Percentiles rank a stretch among this genome's conserved stretches.
Evolutionary conservation across 352 stramenopile species (phyloP).

Genomic region (Phytophthora pluvialis): DNA sequence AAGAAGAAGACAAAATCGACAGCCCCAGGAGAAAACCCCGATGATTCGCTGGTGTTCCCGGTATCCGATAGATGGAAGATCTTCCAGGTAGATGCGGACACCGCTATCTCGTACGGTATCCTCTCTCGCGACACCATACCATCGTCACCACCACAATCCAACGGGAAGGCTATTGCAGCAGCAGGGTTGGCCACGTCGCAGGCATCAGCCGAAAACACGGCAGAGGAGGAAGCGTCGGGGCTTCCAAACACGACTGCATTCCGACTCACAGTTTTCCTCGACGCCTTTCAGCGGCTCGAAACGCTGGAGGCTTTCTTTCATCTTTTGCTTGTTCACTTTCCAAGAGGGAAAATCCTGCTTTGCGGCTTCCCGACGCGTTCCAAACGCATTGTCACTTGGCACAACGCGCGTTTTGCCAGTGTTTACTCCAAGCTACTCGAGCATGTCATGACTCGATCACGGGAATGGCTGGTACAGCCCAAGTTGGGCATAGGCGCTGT

Average conservation of each 20-base stretch:
- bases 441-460: constrained; percentile 53
- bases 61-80: constrained; percentile 46
- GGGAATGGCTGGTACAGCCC: constrained; percentile 79
- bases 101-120: constrained; percentile 54
- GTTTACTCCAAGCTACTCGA: constrained; percentile 59
- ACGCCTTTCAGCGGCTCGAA: constrained; percentile 69
- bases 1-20: constrained; percentile 14
- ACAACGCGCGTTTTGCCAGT: constrained; percentile 53
- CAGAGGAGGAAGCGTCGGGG: constrained; percentile 12
- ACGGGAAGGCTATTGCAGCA: neutral
- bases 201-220: constrained; percentile 17
- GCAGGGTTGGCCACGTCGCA: constrained; percentile 2
- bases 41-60: constrained; percentile 43
- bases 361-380: constrained; percentile 62
- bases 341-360: constrained; percentile 66
- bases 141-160: constrained; percentile 10
- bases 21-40: constrained; percentile 17
- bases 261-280: constrained; percentile 70
- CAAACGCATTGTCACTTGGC: constrained; percentile 44
- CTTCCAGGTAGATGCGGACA: constrained; percentile 55
- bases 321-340: constrained; percentile 62
- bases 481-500: constrained; percentile 67
- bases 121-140: constrained; percentile 44
- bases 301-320: constrained; percentile 67
- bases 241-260: constrained; percentile 33